Base-by-base conservation (phyloP, 2,329 filamentous ascomycete species). In the Teratosphaeria gauchensis region DNA sequence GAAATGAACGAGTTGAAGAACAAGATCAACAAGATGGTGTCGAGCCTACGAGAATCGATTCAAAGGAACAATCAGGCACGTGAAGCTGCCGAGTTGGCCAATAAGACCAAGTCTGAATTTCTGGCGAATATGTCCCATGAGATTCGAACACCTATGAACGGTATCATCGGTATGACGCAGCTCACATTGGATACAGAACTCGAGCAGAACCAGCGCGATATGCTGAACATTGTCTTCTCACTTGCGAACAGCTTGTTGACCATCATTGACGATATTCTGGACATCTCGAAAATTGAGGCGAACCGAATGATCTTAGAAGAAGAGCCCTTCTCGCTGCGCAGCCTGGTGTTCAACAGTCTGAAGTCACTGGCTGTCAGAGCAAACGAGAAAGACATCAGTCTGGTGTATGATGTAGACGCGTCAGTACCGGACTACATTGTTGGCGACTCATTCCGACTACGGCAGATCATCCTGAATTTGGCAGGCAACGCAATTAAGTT, bases 1-100 rank as follows among this genome's bases (percentile, higher is more conserved):
- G 94, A 99, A 75, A 97, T 99, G 94, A 94, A 97, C 75, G 92
- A 97, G 74, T 81, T 99, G 67, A 99, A 99, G 77, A 86, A 92
- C 69, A 97, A 97, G 80, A 97, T 99, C 82, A 99, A 97, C 73
- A 90, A 95, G 78, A 99, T 99, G 94, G 92, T 97, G 56, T 94
- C 89, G 72, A 96, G 95, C 71, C 78, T 99, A 62, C 82, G 92
- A 66, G 94, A 97, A 75, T 95, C 89, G 80, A 96, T 99, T 66
- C 92, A 97, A 73, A 86, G 91, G 72, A 99, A 97, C 73, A 96
- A 92, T 2, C 90, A 92, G 65, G 94, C 94, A 59, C 88, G 94
- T 74, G 92, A 97, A 75, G 92, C 92, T 53, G 94, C 94, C 68
- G 94, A 99, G 73, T 79, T 96, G 72, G 94, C 94, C 63, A 97